Evolutionary conservation across 441 rosid genomes (phyloP).

Genomic region (Biscutella auriculata): DNA sequence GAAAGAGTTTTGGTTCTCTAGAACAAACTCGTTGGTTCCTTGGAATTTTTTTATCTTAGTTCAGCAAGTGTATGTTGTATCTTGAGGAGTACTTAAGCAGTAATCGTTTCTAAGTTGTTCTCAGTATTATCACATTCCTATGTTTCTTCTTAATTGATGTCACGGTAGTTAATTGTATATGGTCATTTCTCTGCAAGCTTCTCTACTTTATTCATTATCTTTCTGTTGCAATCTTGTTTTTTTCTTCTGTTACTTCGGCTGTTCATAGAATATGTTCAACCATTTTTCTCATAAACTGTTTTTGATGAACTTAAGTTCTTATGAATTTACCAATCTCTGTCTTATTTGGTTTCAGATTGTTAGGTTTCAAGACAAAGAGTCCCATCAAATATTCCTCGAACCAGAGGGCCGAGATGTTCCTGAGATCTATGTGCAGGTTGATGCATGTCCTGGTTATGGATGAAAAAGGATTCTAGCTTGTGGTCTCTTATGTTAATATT

Average conservation of each 20-base stretch:
- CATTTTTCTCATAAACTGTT: not conserved
- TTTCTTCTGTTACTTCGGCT: not conserved
- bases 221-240: not conserved
- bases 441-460: conserved; percentile 9
- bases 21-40: not conserved
- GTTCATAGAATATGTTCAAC: not conserved
- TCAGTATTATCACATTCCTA: not conserved
- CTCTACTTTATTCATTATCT: not conserved
- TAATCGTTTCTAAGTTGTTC: not conserved
- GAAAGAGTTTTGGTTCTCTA: not conserved
- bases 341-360: conserved; percentile 51
- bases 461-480: not conserved
- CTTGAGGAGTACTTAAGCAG: not conserved
- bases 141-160: not conserved
- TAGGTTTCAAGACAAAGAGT: conserved; percentile 90
- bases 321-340: not conserved
- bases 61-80: not conserved
- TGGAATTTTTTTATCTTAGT: not conserved
- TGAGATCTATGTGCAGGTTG: conserved; percentile 97
- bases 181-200: not conserved
- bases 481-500: not conserved
- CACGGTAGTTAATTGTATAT: not conserved
- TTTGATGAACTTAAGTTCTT: not conserved
- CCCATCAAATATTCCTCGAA: conserved; percentile 97
- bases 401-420: conserved; percentile 97